Percentiles rank a stretch among this genome's conserved stretches.
Conservation (phyloP, 768 basidiomycete genomes). For the Mycena polygramma region DNA sequence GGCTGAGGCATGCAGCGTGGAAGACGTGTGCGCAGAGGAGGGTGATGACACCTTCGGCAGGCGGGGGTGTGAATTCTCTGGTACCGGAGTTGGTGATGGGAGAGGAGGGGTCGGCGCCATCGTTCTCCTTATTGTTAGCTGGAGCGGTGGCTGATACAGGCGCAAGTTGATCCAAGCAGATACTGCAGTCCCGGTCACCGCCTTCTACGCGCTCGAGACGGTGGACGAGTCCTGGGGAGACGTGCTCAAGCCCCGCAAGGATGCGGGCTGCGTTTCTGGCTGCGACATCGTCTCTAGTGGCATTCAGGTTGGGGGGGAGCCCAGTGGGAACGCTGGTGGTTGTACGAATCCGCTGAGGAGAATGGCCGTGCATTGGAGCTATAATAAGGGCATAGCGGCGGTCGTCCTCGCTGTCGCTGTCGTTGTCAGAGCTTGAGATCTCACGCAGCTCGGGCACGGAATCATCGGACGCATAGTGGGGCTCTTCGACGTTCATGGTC, state of each 20-base stretch:
- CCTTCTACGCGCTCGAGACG: constrained; percentile 67
- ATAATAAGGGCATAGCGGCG: constrained; percentile 77
- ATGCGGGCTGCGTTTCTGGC: constrained; percentile 73
- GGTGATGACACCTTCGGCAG: constrained; percentile 64
- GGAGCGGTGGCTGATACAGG: constrained; percentile 2
- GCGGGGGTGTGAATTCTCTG: constrained; percentile 16
- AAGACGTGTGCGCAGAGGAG: constrained; percentile 88
- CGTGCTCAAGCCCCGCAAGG: constrained; percentile 73
- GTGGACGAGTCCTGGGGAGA: constrained; percentile 74
- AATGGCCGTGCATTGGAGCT: no score
- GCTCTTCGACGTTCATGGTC: constrained; percentile 25
- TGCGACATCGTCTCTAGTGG: no score
- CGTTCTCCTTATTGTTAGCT: no score
- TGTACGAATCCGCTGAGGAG: no score
- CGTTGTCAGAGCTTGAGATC: constrained; percentile 48
- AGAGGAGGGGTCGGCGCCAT: constrained; percentile 8
- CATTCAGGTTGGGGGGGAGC: no score
- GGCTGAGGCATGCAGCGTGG: constrained; percentile 81
- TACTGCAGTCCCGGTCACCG: constrained; percentile 69
- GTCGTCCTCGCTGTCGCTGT: constrained; percentile 48
- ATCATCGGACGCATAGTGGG: constrained; percentile 47
- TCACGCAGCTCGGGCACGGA: constrained; percentile 59
- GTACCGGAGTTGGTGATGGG: constrained; percentile 17
- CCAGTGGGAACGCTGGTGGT: no score
- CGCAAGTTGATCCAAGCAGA: constrained; percentile 79